These are phyloP conservation scores for Chlorella sp. DNA, from an alignment of 139 green algal species.

Conservation along the genomic window DNA sequence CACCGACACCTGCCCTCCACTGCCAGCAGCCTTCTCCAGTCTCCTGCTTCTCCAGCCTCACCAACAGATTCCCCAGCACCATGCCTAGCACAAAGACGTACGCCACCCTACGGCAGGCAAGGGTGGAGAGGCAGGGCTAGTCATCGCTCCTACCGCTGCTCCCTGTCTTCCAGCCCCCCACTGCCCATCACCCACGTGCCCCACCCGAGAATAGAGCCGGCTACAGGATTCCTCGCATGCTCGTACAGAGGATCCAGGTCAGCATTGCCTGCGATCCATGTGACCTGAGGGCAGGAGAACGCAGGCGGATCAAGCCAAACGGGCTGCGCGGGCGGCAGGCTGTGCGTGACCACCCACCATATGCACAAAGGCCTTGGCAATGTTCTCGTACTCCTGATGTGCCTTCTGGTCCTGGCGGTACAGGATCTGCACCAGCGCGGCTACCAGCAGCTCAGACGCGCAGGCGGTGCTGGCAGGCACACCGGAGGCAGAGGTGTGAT, in stretches of 20 bases:
- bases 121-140: not conserved
- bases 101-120: not conserved
- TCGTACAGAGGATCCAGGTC: too few species aligned
- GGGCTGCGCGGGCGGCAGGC: not conserved
- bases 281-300: constrained; percentile 5
- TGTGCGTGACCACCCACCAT: not conserved
- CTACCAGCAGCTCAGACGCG: not conserved
- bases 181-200: not conserved
- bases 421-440: constrained; percentile 54
- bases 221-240: too few species aligned
- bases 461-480: not conserved
- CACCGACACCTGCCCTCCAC: not conserved
- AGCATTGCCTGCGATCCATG: constrained; percentile 5
- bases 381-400: constrained; percentile 1
- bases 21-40: too few species aligned
- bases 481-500: not conserved
- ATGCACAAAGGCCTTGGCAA: constrained; percentile 1
- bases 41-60: not conserved
- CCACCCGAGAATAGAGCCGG: not conserved
- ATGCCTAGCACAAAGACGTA: constrained; percentile 20
- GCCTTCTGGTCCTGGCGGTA: constrained; percentile 45
- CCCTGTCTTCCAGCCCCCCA: not conserved
- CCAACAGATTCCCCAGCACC: not conserved
- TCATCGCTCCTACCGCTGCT: not conserved
- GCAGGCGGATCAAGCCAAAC: not conserved